These are phyloP conservation scores for Heliosperma pusillum DNA, from an alignment of 148 eudicot species.

Conservation along the genomic window DNA sequence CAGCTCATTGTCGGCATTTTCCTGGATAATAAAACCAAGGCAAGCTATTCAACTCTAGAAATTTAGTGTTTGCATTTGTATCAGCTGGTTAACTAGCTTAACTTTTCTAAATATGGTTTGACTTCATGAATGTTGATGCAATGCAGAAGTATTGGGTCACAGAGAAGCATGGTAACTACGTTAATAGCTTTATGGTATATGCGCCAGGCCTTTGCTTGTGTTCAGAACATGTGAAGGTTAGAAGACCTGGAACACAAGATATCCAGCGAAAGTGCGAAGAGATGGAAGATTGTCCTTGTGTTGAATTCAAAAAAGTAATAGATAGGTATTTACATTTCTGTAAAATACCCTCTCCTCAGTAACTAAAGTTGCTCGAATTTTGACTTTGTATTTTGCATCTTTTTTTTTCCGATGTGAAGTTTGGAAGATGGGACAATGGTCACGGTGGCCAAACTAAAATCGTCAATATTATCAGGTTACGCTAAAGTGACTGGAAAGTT, in stretches of 20 bases:
- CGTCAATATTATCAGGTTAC: slow-evolving; percentile 29
- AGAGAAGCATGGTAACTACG: slow-evolving; percentile 1
- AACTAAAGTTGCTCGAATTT: not conserved
- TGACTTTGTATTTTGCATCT: not conserved
- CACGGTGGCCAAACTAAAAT: slow-evolving; percentile 37
- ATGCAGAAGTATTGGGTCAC: slow-evolving; percentile 25
- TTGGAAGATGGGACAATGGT: slow-evolving; percentile 10
- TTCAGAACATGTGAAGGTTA: not conserved
- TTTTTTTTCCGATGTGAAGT: not conserved
- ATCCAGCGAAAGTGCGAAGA: too few species aligned
- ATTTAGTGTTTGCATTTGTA: not conserved
- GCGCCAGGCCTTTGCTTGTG: not conserved
- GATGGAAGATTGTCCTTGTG: not conserved
- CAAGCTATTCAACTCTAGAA: not conserved
- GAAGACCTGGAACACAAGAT: not conserved
- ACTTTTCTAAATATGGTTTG: not conserved
- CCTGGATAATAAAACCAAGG: slow-evolving; percentile 15
- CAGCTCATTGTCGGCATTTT: slow-evolving; percentile 7
- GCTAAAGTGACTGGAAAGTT: slow-evolving; percentile 46
- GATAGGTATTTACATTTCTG: slow-evolving; percentile 15
- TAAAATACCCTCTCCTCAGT: not conserved
- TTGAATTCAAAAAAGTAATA: not conserved
- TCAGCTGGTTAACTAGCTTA: not conserved
- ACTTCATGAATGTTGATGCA: not conserved
- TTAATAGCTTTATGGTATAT: slow-evolving; percentile 23